phyloP scores from a whole-genome alignment of 805 yeast genomes.

The Babjeviella inositovora region DNA sequence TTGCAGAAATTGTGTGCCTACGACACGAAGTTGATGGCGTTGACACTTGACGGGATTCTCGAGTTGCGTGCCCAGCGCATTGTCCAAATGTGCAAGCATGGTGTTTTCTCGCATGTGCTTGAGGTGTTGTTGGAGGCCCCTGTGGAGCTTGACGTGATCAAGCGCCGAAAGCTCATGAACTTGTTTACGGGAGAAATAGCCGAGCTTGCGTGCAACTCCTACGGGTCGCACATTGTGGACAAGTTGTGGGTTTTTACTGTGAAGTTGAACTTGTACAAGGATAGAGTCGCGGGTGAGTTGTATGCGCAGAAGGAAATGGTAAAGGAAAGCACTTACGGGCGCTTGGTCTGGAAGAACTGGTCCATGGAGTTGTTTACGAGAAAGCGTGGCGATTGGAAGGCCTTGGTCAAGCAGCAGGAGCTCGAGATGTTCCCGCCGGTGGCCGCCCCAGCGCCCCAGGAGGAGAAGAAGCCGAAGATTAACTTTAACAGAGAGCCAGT shows the following conservation, averaged over 20 bases:
- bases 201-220: slow-evolving; percentile 63
- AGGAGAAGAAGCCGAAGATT: too few relatives aligned
- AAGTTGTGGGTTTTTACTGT: slow-evolving; percentile 67
- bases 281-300: slow-evolving; percentile 63
- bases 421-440: slow-evolving; percentile 12
- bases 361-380: slow-evolving; percentile 63
- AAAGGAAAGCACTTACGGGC: slow-evolving; percentile 78
- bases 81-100: slow-evolving; percentile 68
- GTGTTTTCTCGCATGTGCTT: slow-evolving; percentile 81
- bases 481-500: too few relatives aligned
- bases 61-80: slow-evolving; percentile 45
- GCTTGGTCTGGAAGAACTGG: slow-evolving; percentile 94
- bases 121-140: slow-evolving; percentile 41
- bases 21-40: slow-evolving; percentile 40
- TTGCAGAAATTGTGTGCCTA: slow-evolving; percentile 58
- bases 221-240: slow-evolving; percentile 86
- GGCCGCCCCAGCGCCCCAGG: too few relatives aligned
- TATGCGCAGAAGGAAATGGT: slow-evolving; percentile 43
- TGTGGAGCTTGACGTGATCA: slow-evolving; percentile 28
- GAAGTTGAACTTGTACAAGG: slow-evolving; percentile 70
- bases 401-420: slow-evolving; percentile 36
- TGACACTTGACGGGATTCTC: slow-evolving; percentile 44
- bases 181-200: slow-evolving; percentile 35
- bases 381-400: slow-evolving; percentile 74
- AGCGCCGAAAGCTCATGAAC: slow-evolving; percentile 58